A percentile compares a stretch with the other conserved stretches of the same genome.
Conservation (phyloP, 176 grass and related monocot genomes). For the Juncus effusus region DNA sequence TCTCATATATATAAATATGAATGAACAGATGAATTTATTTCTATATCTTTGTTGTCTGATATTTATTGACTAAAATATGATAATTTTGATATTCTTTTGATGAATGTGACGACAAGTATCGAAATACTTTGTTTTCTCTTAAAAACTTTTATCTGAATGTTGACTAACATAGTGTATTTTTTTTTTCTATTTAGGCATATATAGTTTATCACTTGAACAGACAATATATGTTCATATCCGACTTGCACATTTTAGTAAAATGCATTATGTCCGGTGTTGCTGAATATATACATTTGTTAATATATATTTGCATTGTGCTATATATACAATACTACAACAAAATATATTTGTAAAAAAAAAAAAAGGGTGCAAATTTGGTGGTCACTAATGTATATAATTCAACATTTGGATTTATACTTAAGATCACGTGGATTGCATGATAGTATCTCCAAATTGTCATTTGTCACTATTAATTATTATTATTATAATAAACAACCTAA, state of each 20-base stretch:
- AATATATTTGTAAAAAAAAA: neutral
- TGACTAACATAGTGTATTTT: no score
- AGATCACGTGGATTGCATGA: constrained; percentile 21
- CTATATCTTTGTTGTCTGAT: neutral
- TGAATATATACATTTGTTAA: neutral
- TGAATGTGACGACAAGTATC: no score
- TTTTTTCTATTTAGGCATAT: no score
- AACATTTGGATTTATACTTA: constrained; percentile 15
- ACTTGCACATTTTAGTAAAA: no score
- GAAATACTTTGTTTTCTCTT: no score
- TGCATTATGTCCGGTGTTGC: neutral
- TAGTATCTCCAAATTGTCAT: constrained; percentile 23
- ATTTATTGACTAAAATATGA: neutral
- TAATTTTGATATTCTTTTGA: no score
- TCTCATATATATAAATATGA: neutral
- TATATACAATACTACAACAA: no score
- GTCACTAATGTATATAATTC: neutral
- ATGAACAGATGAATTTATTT: neutral
- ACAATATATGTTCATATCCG: no score
- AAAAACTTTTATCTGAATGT: no score
- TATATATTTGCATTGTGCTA: no score
- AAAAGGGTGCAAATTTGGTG: neutral
- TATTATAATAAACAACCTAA: neutral
- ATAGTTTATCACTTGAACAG: no score
- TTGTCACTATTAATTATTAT: constrained; percentile 16